Evolutionary conservation across 306 rosid species (phyloP), one percentile per base, ranked within the genome.

Genomic region (Prunus kanzakura): DNA sequence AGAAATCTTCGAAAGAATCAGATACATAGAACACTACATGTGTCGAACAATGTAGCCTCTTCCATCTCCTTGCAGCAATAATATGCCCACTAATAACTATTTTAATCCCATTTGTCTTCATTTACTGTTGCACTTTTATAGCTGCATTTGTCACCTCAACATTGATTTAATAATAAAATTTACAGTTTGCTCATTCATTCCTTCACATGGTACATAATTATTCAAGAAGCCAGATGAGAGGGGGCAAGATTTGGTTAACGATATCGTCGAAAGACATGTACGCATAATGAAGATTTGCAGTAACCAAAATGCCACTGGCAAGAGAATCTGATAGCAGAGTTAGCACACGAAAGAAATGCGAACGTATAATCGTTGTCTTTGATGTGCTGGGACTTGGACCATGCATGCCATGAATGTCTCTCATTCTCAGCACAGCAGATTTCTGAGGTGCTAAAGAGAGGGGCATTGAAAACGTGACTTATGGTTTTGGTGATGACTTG

Each of bases 1-100:
- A 81, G 81, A 88, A 90, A 80, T 22, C 78, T 74, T 72, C 67
- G 6, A 86, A 85, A 72, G 58, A 73, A 84, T 51, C 38, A 71
- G 29, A 2, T 20, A 19, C 8, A 11, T 47, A 30, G 27, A 72
- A 45, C 7, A 58, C 13, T 15, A 16, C 19, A 14, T 1, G 11
- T 6, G 32, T 56, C 8, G 45, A 52, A 63, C 67, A 62, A 65
- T n/a, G 51, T 4, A 70, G 77, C 73, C 46, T 70, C 55, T 49
- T 22, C 56, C 43, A 38, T n/a, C 66, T 18, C 19, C 27, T 60
- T 60, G 43, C 61, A 19, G 64, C 75, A 52, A 30, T 61, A 46
- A 30, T 43, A 70, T 58, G 69, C 47, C 46, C 47, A 25, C 3
- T 12, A 18, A 16, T 12, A 18, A 16, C 30, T 18, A 41, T 23